Conservation (phyloP, 805 yeast species). For the Ogataea dorogensis region DNA sequence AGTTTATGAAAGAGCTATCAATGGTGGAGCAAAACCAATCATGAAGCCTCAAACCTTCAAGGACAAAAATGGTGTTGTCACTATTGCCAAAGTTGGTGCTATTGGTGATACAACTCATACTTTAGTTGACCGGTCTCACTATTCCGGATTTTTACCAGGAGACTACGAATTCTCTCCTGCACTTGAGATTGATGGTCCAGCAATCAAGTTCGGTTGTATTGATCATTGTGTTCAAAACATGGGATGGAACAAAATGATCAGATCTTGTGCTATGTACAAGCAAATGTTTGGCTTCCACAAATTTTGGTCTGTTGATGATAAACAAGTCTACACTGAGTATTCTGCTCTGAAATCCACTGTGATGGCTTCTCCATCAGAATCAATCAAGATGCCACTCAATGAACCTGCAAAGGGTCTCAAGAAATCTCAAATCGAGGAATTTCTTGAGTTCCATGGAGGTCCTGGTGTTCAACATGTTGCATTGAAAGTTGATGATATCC, state of each 20-base stretch:
- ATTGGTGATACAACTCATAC: conserved; percentile 72
- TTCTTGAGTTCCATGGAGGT: conserved; percentile 68
- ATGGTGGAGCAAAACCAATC: conserved; percentile 46
- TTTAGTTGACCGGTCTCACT: conserved; percentile 44
- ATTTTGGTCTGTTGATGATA: conserved; percentile 85
- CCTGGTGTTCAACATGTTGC: conserved; percentile 89
- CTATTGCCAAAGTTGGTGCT: conserved; percentile 49
- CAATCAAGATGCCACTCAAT: conserved; percentile 76
- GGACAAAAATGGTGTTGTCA: conserved; percentile 53
- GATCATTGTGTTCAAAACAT: conserved; percentile 86
- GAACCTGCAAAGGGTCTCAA: conserved; percentile 73
- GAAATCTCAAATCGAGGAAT: conserved; percentile 81
- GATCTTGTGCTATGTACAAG: conserved; percentile 58
- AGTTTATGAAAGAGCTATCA: conserved; percentile 46
- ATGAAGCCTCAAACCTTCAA: conserved; percentile 21
- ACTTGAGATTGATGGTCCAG: not conserved
- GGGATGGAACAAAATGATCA: conserved; percentile 63
- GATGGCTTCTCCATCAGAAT: conserved; percentile 66
- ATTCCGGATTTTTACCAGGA: conserved; percentile 31
- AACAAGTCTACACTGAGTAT: conserved; percentile 64
- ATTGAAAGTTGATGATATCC: conserved; percentile 57
- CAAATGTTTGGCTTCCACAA: conserved; percentile 68
- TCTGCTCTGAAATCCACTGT: conserved; percentile 74
- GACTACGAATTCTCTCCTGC: conserved; percentile 9
- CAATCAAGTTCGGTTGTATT: conserved; percentile 41